Percentiles rank a stretch among this genome's conserved stretches.
phyloP scores from a whole-genome alignment of 2,329 filamentous ascomycete species.

The Neonectria punicea region DNA sequence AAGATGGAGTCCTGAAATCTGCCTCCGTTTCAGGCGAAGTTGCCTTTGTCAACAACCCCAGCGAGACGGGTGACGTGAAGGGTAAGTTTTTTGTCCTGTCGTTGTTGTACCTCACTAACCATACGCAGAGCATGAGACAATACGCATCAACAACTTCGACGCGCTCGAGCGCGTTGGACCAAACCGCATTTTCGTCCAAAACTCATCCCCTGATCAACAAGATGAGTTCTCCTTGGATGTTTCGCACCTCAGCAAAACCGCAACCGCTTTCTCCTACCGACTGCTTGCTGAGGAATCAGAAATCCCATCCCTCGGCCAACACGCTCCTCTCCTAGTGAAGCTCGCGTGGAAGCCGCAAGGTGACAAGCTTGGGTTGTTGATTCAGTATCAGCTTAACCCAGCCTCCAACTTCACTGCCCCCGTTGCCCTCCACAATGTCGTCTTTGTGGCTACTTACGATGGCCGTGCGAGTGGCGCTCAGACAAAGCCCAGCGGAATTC shows the following conservation, averaged over 20 bases:
- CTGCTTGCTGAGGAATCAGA: constrained; percentile 75
- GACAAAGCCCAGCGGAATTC: constrained; percentile 83
- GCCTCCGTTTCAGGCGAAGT: constrained; percentile 87
- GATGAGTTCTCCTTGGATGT: constrained; percentile 86
- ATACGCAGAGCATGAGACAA: constrained; percentile 66
- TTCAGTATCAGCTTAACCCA: constrained; percentile 88
- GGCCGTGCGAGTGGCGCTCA: constrained; percentile 75
- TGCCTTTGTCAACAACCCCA: constrained; percentile 81
- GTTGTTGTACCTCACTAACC: constrained; percentile 9
- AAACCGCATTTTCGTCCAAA: constrained; percentile 89
- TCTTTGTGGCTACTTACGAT: constrained; percentile 77
- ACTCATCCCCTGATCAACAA: constrained; percentile 69
- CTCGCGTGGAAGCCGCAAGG: constrained; percentile 86
- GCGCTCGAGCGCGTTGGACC: constrained; percentile 92
- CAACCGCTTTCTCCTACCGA: constrained; percentile 92
- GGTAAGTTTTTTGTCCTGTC: constrained; percentile 53
- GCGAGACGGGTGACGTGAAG: constrained; percentile 56
- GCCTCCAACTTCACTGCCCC: constrained; percentile 59
- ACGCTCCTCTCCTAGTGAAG: constrained; percentile 78
- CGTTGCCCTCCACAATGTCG: constrained; percentile 73
- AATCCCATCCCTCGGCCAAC: constrained; percentile 55
- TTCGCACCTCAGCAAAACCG: constrained; percentile 75
- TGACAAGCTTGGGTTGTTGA: constrained; percentile 85
- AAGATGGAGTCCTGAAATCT: constrained; percentile 75
- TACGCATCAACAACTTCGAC: constrained; percentile 88